A percentile compares a stretch with the other conserved stretches of the same genome.
These are phyloP conservation scores for Colletotrichum kahawae DNA, from an alignment of 2,329 filamentous ascomycete genomes.

Conservation along the genomic window DNA sequence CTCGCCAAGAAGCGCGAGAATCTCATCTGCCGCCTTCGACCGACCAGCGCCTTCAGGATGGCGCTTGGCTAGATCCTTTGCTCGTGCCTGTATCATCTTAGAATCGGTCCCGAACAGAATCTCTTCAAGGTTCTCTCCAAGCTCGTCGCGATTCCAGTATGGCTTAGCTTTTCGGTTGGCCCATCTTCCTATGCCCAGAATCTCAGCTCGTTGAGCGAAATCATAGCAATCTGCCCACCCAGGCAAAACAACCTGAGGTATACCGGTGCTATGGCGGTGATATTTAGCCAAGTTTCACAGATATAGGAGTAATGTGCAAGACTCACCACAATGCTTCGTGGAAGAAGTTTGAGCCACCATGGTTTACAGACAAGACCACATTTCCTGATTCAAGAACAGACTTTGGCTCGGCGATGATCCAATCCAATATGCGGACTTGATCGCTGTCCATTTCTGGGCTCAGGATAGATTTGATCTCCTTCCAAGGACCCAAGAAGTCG, in stretches of 20 bases:
- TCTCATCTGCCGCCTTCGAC: not conserved
- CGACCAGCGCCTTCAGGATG: not conserved
- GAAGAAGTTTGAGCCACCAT: constrained; percentile 52
- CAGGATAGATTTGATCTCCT: constrained; percentile 26
- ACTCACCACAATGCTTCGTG: constrained; percentile 39
- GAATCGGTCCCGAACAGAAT: not conserved
- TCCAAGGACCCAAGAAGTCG: not conserved
- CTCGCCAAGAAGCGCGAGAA: not conserved
- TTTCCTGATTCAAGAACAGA: constrained; percentile 40
- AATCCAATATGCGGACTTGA: constrained; percentile 41
- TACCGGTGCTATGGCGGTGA: not conserved
- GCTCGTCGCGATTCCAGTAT: not conserved
- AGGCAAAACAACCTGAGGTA: constrained; percentile 5
- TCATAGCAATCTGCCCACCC: constrained; percentile 12
- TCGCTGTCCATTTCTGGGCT: constrained; percentile 29
- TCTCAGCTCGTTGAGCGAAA: constrained; percentile 6
- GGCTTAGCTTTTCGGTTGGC: constrained; percentile 21
- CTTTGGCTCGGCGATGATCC: constrained; percentile 43
- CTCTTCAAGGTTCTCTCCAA: not conserved
- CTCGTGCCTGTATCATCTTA: not conserved
- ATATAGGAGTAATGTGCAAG: not conserved
- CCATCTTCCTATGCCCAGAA: constrained; percentile 11
- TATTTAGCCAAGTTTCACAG: not conserved
- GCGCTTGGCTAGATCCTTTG: not conserved
- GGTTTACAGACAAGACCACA: constrained; percentile 46